These are phyloP conservation scores for Nyssa sinensis DNA, from an alignment of 148 eudicot species.

Conservation along the genomic window DNA sequence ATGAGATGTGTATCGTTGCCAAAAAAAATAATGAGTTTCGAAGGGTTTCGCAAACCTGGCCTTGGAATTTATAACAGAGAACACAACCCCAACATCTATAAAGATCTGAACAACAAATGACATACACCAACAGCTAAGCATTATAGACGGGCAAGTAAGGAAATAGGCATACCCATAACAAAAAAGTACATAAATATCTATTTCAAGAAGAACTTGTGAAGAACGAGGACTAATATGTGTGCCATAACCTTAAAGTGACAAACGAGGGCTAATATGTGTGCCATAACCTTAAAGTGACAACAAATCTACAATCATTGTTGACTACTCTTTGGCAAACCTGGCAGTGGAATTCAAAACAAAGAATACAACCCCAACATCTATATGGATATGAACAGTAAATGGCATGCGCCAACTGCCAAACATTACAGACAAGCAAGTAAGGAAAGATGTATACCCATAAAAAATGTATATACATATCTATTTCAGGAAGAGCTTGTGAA, in stretches of 20 bases:
- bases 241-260: no score
- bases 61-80: background rate
- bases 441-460: background rate
- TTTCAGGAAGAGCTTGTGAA: background rate
- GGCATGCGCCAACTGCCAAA: background rate
- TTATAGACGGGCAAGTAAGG: background rate
- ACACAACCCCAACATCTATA: background rate
- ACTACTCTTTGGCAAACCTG: no score
- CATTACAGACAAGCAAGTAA: background rate
- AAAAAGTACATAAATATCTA: background rate
- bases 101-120: background rate
- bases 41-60: no score
- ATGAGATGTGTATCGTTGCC: background rate
- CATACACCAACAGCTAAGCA: background rate
- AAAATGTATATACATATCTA: background rate
- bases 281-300: no score
- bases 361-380: background rate
- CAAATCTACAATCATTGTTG: no score
- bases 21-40: background rate
- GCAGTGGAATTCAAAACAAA: background rate
- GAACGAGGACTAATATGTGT: background rate
- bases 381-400: background rate
- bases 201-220: background rate
- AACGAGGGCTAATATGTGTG: background rate
- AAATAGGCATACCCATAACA: background rate